phyloP scores from a whole-genome alignment of 2,329 filamentous ascomycete species.

The Fusarium poae region DNA sequence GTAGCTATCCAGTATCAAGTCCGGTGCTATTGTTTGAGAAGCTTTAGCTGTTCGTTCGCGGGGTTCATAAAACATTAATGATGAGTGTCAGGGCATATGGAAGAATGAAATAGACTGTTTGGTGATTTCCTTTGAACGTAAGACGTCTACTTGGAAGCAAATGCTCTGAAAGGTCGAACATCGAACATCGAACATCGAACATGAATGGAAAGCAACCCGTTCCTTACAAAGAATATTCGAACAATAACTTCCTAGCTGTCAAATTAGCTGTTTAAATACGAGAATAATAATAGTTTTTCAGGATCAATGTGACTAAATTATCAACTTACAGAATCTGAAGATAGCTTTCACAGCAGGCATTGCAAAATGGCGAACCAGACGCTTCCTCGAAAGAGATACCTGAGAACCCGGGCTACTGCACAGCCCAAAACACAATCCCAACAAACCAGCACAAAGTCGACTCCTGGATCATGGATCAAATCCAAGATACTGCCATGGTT shows the following conservation, averaged over 20 bases:
- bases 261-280: background rate
- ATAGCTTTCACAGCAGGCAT: background rate
- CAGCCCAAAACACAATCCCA: background rate
- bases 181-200: background rate
- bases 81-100: background rate
- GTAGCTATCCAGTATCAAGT: background rate
- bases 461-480: slow-evolving; percentile 18
- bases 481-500: slow-evolving; percentile 21
- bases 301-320: background rate
- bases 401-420: slow-evolving; percentile 21
- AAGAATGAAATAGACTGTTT: background rate
- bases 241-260: background rate
- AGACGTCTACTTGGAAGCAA: background rate
- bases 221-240: background rate
- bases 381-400: slow-evolving; percentile 16
- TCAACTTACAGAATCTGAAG: background rate
- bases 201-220: background rate
- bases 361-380: slow-evolving; percentile 8
- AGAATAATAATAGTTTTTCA: background rate
- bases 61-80: background rate
- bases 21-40: background rate
- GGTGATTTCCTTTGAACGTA: background rate
- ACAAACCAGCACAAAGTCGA: background rate
- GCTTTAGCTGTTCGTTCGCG: background rate
- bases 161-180: background rate